phyloP scores from a whole-genome alignment of 2,329 filamentous ascomycete species.

The Aspergillus flavus region DNA sequence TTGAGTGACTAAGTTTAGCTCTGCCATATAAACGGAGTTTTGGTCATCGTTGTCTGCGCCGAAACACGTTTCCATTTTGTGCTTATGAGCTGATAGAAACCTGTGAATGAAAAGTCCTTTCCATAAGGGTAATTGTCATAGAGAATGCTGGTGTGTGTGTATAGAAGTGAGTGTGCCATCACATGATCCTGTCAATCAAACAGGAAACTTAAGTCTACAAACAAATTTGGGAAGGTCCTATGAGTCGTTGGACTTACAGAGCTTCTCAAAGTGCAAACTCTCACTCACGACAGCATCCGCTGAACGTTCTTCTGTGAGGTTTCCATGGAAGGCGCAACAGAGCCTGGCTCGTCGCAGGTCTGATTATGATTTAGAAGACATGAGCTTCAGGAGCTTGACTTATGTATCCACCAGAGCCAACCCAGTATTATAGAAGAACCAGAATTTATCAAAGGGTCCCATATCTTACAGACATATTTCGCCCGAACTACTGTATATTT shows the following conservation, averaged over 20 bases:
- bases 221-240: background rate
- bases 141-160: background rate
- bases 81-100: background rate
- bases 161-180: background rate
- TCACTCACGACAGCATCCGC: background rate
- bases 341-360: no score
- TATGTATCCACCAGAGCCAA: background rate
- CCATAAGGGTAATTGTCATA: background rate
- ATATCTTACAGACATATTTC: background rate
- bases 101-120: background rate
- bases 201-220: background rate
- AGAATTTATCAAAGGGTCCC: background rate
- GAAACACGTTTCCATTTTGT: background rate
- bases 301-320: background rate
- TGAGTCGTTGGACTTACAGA: background rate
- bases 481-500: background rate
- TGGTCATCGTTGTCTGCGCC: background rate
- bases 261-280: background rate
- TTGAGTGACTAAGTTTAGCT: background rate
- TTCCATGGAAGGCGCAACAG: background rate
- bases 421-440: background rate
- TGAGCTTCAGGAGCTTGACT: background rate
- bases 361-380: background rate
- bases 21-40: background rate
- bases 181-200: background rate